Percentiles rank a stretch among this genome's conserved stretches.
Conservation (phyloP, 2,329 filamentous ascomycete genomes). For the Venturiaceae sp. region DNA sequence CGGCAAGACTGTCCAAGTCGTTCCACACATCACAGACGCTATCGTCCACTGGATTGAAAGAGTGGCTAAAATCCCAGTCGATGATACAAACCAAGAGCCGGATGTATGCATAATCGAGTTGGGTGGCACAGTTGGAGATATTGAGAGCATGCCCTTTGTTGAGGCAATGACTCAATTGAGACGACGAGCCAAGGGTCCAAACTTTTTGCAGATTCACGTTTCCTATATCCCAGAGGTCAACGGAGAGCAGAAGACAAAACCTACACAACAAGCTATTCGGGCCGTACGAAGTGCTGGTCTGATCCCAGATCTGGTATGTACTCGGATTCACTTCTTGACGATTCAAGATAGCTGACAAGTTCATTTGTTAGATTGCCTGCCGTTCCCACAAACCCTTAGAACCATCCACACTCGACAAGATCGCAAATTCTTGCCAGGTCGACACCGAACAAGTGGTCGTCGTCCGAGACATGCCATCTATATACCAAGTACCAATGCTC, state of each 20-base stretch:
- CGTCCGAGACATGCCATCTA: conserved; percentile 79
- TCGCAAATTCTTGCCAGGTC: conserved; percentile 82
- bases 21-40: conserved; percentile 83
- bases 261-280: conserved; percentile 84
- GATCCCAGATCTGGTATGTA: conserved; percentile 47
- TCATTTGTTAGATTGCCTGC: conserved; percentile 64
- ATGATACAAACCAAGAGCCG: conserved; percentile 71
- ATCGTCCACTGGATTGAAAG: conserved; percentile 90
- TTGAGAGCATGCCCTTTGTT: conserved; percentile 80
- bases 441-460: conserved; percentile 75
- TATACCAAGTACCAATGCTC: conserved; percentile 91
- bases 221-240: conserved; percentile 72
- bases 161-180: conserved; percentile 76
- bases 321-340: conserved; percentile 10
- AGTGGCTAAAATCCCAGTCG: conserved; percentile 76
- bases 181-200: conserved; percentile 60
- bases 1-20: conserved; percentile 80
- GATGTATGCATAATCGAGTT: conserved; percentile 85
- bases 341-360: conserved; percentile 1
- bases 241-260: conserved; percentile 90
- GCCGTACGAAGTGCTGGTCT: conserved; percentile 71
- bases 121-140: conserved; percentile 65
- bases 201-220: conserved; percentile 85
- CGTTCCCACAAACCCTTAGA: conserved; percentile 74
- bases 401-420: conserved; percentile 68